phyloP scores from a whole-genome alignment of 129 eudicot genomes.

The Lonicera japonica region DNA sequence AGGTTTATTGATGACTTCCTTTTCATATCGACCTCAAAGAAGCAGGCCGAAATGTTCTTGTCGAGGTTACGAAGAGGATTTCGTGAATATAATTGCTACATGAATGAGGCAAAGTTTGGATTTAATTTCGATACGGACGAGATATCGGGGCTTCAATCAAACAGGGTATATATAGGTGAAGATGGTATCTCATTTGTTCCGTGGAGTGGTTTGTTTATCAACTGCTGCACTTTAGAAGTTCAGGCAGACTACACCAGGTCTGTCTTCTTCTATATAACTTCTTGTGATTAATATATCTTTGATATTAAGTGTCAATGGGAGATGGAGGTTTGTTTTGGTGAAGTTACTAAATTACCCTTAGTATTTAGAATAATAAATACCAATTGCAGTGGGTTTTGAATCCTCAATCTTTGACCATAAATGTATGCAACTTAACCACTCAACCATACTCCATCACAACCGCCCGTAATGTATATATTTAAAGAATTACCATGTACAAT shows the following conservation, averaged over 20 bases:
- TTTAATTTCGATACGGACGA: constrained; percentile 37
- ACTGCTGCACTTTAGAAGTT: constrained; percentile 74
- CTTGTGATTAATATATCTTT: not conserved
- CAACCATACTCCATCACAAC: too few relatives aligned
- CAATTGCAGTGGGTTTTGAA: too few relatives aligned
- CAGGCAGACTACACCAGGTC: constrained; percentile 97
- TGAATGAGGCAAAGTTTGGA: constrained; percentile 75
- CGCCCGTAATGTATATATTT: too few relatives aligned
- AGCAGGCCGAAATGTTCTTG: constrained; percentile 56
- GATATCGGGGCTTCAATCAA: constrained; percentile 17
- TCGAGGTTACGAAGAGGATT: constrained; percentile 74
- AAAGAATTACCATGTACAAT: too few relatives aligned
- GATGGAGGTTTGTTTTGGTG: too few relatives aligned
- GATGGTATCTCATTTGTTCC: constrained; percentile 61
- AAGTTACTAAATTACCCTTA: too few relatives aligned
- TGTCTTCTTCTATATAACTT: not conserved
- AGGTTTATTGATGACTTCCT: constrained; percentile 77
- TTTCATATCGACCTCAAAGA: constrained; percentile 69
- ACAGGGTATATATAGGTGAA: constrained; percentile 37
- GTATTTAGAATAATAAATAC: too few relatives aligned
- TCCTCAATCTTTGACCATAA: too few relatives aligned
- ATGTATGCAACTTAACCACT: too few relatives aligned
- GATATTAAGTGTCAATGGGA: too few relatives aligned
- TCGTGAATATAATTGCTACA: constrained; percentile 62
- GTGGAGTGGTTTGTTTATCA: constrained; percentile 92